Percentiles rank a stretch among this genome's conserved stretches.
These are phyloP conservation scores for Endoconidiophora laricicola DNA, from an alignment of 2,329 filamentous ascomycete genomes.

Conservation along the genomic window DNA sequence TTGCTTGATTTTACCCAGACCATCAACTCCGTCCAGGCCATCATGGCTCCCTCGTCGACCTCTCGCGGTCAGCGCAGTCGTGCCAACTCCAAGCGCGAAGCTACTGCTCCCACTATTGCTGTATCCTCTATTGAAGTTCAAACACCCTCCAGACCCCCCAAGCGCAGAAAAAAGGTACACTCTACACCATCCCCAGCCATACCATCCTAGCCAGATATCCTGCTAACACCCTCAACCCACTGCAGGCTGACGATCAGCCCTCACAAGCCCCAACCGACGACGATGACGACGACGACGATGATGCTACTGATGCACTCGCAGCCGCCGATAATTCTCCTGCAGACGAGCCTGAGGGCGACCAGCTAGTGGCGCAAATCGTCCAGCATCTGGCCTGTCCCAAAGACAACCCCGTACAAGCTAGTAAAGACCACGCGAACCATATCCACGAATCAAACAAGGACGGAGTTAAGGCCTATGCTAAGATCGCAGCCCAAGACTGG, in stretches of 20 bases:
- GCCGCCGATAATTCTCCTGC: slow-evolving; percentile 25
- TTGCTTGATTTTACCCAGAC: background rate
- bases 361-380: slow-evolving; percentile 38
- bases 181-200: slow-evolving; percentile 10
- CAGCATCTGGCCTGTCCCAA: slow-evolving; percentile 31
- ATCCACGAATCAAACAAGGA: slow-evolving; percentile 45
- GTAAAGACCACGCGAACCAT: slow-evolving; percentile 44
- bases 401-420: slow-evolving; percentile 36
- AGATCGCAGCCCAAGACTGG: slow-evolving; percentile 69
- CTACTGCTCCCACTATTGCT: slow-evolving; percentile 15
- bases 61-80: slow-evolving; percentile 24
- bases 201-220: background rate
- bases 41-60: slow-evolving; percentile 7
- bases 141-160: slow-evolving; percentile 44
- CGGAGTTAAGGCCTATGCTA: slow-evolving; percentile 59
- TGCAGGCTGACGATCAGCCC: slow-evolving; percentile 25
- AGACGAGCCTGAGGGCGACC: slow-evolving; percentile 33
- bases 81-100: slow-evolving; percentile 19
- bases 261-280: slow-evolving; percentile 3
- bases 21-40: background rate
- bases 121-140: slow-evolving; percentile 30
- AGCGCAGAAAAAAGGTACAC: slow-evolving; percentile 45
- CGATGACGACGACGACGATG: slow-evolving; percentile 23
- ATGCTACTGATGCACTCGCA: slow-evolving; percentile 28
- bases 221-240: slow-evolving; percentile 10